These are phyloP conservation scores for Kockovaella imperatae DNA, from an alignment of 768 basidiomycete genomes.

Conservation along the genomic window DNA sequence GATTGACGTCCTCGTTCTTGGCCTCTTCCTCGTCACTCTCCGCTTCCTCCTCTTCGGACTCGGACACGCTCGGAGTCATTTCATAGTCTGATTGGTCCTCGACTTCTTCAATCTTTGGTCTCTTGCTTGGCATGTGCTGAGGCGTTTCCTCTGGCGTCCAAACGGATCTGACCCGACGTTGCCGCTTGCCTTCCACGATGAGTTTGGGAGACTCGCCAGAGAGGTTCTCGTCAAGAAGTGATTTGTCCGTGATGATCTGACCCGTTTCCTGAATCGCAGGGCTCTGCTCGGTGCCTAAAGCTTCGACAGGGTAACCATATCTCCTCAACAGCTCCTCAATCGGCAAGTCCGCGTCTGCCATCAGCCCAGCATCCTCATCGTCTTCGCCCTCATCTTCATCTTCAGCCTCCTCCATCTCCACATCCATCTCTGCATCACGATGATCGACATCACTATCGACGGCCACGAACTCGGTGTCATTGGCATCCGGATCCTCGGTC, in stretches of 20 bases:
- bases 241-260: slow-evolving; percentile 10
- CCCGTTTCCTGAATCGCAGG: not conserved
- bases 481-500: slow-evolving; percentile 29
- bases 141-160: slow-evolving; percentile 33
- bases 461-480: slow-evolving; percentile 38
- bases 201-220: slow-evolving; percentile 3
- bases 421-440: slow-evolving; percentile 46
- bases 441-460: slow-evolving; percentile 41
- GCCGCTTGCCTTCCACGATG: slow-evolving; percentile 28
- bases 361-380: slow-evolving; percentile 45
- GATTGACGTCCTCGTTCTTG: slow-evolving; percentile 6
- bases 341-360: slow-evolving; percentile 47
- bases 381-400: slow-evolving; percentile 37
- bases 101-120: slow-evolving; percentile 24
- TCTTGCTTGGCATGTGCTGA: slow-evolving; percentile 8
- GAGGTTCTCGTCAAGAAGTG: slow-evolving; percentile 19
- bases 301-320: slow-evolving; percentile 41
- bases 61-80: slow-evolving; percentile 7
- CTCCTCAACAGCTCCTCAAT: slow-evolving; percentile 46
- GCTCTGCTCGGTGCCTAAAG: not conserved
- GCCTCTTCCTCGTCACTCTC: slow-evolving; percentile 7
- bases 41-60: slow-evolving; percentile 17
- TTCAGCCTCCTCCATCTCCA: slow-evolving; percentile 47
- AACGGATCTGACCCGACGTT: slow-evolving; percentile 25
- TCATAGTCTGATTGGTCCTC: slow-evolving; percentile 3